These are phyloP conservation scores for Emericellopsis terricola DNA, from an alignment of 495 filamentous ascomycete species.

Conservation along the genomic window DNA sequence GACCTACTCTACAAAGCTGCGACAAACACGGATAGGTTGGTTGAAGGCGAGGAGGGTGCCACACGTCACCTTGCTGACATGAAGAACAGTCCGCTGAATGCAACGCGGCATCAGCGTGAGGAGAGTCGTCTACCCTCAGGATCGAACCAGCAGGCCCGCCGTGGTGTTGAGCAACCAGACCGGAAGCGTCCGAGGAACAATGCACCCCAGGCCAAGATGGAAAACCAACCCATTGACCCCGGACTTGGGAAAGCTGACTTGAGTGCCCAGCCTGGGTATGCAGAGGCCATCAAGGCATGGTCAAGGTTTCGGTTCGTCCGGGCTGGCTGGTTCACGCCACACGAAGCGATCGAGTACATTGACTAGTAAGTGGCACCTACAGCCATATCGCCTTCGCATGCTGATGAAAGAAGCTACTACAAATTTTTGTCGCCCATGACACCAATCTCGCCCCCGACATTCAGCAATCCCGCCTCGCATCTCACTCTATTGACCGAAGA, in stretches of 20 bases:
- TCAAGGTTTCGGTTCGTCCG: conserved; percentile 79
- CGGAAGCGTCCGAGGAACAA: conserved; percentile 7
- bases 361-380: conserved; percentile 46
- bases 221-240: conserved; percentile 17
- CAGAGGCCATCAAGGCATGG: conserved; percentile 70
- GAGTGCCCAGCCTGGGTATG: conserved; percentile 27
- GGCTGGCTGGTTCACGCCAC: conserved; percentile 88
- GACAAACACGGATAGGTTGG: conserved; percentile 23
- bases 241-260: conserved; percentile 15
- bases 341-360: conserved; percentile 83
- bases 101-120: background rate
- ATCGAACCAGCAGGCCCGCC: background rate
- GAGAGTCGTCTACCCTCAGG: background rate
- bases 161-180: background rate
- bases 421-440: conserved; percentile 76
- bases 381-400: background rate
- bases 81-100: conserved; percentile 1
- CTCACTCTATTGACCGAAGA: conserved; percentile 67
- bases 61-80: conserved; percentile 1
- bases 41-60: conserved; percentile 13
- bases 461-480: conserved; percentile 55
- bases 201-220: conserved; percentile 5
- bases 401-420: conserved; percentile 50
- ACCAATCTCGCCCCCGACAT: conserved; percentile 75
- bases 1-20: conserved; percentile 54